Conservation (phyloP, 495 filamentous ascomycete genomes). For the Parathielavia hyrcaniae region DNA sequence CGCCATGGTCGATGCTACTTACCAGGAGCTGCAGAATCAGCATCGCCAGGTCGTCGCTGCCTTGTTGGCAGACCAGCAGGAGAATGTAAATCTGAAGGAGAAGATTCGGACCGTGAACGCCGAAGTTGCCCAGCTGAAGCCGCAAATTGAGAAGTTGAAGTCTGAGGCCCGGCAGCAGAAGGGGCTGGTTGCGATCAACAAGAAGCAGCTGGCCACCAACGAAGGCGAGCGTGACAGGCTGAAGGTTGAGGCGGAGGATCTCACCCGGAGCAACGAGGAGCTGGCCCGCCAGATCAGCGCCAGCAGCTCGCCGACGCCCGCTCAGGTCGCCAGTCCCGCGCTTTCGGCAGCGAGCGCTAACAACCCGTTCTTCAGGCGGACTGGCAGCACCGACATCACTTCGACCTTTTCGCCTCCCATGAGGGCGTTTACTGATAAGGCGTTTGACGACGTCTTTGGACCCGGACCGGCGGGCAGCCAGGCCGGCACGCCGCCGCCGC, state of each 20-base stretch:
- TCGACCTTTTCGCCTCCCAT: slow-evolving; percentile 45
- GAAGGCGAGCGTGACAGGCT: slow-evolving; percentile 82
- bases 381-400: slow-evolving; percentile 61
- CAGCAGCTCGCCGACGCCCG: slow-evolving; percentile 34
- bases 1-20: slow-evolving; percentile 70
- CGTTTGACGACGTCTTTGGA: slow-evolving; percentile 88
- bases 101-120: slow-evolving; percentile 74
- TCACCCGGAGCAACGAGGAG: slow-evolving; percentile 58
- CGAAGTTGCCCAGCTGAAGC: slow-evolving; percentile 74
- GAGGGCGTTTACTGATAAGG: slow-evolving; percentile 51
- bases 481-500: slow-evolving; percentile 41
- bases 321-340: slow-evolving; percentile 56
- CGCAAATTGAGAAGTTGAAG: slow-evolving; percentile 82
- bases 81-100: slow-evolving; percentile 81
- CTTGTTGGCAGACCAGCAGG: slow-evolving; percentile 78
- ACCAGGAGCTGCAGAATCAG: slow-evolving; percentile 79
- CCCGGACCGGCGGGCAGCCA: slow-evolving; percentile 39
- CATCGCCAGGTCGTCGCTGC: slow-evolving; percentile 67
- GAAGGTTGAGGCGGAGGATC: slow-evolving; percentile 65
- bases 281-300: slow-evolving; percentile 41
- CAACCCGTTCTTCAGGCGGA: slow-evolving; percentile 85
- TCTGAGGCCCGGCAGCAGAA: slow-evolving; percentile 89
- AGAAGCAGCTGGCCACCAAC: slow-evolving; percentile 86
- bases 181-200: slow-evolving; percentile 92
- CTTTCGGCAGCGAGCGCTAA: slow-evolving; percentile 69